A percentile compares a stretch with the other conserved stretches of the same genome.
Evolutionary conservation across 805 yeast species (phyloP).

Genomic region (Candida nitratophila): DNA sequence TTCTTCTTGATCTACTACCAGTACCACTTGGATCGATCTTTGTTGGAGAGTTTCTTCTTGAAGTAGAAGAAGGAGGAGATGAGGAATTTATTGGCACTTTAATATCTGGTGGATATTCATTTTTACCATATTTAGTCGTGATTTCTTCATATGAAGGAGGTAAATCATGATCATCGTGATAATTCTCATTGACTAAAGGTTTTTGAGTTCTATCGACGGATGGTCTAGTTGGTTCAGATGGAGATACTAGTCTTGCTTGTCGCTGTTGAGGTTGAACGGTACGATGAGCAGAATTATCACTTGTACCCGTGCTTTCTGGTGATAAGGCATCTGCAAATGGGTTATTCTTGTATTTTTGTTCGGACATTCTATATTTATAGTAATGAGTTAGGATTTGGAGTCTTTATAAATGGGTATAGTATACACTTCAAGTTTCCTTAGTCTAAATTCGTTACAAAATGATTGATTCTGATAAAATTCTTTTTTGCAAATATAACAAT

Average conservation of each 20-base stretch:
- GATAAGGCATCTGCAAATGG: slow-evolving; percentile 47
- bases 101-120: slow-evolving; percentile 52
- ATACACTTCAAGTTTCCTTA: no score
- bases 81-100: slow-evolving; percentile 14
- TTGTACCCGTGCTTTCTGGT: slow-evolving; percentile 26
- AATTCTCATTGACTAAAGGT: slow-evolving; percentile 12
- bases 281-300: slow-evolving; percentile 10
- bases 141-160: slow-evolving; percentile 72
- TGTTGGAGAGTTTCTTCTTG: slow-evolving; percentile 1
- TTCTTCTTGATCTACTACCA: neutral
- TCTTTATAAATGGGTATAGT: neutral
- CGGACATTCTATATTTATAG: neutral
- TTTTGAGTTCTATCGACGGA: slow-evolving; percentile 3
- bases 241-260: neutral
- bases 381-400: neutral
- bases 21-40: neutral
- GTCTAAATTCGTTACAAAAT: no score
- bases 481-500: no score
- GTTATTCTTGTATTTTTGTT: slow-evolving; percentile 32
- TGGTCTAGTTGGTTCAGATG: slow-evolving; percentile 5
- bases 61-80: slow-evolving; percentile 9
- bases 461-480: no score
- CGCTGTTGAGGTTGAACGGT: neutral
- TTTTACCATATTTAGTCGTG: slow-evolving; percentile 38
- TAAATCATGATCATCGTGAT: slow-evolving; percentile 19